Base-by-base conservation (phyloP, 371 early-diverging fungal genomes). In the Funneliformis caledonium region DNA sequence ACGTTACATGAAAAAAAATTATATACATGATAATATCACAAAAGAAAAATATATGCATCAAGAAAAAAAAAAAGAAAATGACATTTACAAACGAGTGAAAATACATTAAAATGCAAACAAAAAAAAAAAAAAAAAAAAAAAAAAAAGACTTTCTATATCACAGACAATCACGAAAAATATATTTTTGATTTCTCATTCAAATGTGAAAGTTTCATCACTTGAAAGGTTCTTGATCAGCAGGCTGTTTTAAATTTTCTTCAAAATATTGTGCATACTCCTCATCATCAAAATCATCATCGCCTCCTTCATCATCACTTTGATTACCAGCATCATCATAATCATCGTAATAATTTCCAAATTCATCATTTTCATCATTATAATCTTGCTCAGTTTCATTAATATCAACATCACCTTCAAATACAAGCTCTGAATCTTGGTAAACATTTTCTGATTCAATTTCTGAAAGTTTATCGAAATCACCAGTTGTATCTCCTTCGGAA, bases 271-370 rank as follows among this genome's bases (percentile, higher is more conserved):
- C 74, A 31, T 33, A 73, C 37, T 73, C 52, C 10, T 73, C 47
- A 80, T 64, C 77, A 45, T 61, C 62, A 26, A 26, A 14, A 76
- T 43, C 37, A 60, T 59, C 77, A n/a, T 64, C 64, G 2, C 43
- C 69, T 8, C 22, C 69, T 69, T 76, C 65, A 62, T 64, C 65
- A 62, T 76, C 77, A 76, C 59, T 76, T 48, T 45, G 65, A 60
- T 76, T 48, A 45, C 64, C 64, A 45, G 47, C 33, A 76, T 59
- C 64, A 47, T 76, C 77, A 48, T 76, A n/a, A 10, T 50, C 47
- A 64, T 76, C 60, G 14, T 62, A 62, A 62, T n/a, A 62, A 2
- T 22, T n/a, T 16, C 62, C 64, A 62, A 26, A 9, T 14, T 26
- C 64, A n/a, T 64, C 77, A 56, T 78, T 43, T 31, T 68, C 52